Evolutionary conservation across 192 early-diverging fungal genomes (phyloP), one percentile per base, ranked within the genome.

Genomic region (Gryganskiella cystojenkinii): DNA sequence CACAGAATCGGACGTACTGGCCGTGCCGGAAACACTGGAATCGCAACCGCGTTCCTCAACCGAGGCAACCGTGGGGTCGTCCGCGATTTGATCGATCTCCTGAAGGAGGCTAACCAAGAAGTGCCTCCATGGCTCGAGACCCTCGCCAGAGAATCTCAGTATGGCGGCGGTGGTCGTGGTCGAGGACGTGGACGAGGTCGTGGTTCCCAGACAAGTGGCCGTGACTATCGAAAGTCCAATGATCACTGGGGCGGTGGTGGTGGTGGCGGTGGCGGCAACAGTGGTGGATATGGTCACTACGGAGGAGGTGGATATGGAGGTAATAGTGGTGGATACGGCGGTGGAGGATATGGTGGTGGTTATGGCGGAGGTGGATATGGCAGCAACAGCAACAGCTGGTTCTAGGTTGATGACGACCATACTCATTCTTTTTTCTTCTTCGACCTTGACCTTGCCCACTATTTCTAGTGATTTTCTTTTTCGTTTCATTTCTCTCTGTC

Each of bases 1-100:
- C 97, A 98, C 86, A 92, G 97, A 79, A 96, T 97, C 71, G 97
- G 97, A 73, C 95, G 96, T 91, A 98, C 96, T 45, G 96, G 94
- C 66, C 93, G 97, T 88, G 97, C 96, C 58, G 96, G 96, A 67
- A 98, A 97, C 87, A 90, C 88, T 31, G 97, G 96, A 63, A 83
- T 90, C 27, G 93, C 96, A 53, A 98, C 96, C 8, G 93, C 95
- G 45, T 98, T 98, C 90, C 98, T 98, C 84, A 95, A 95, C 88
- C 89, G 92, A 49, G 84, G 87, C 47, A 91, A 94, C 88, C 93
- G 90, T 68, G 86, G 88, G 55, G 90, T 98, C 63, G 93, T 92
- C 31, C 88, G 89, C 64, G 94, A 93, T 59, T 82, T 99, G 37
- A 84, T 95, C 40, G 95, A 96, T 8, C 87, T 98, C 56, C 87